A percentile compares a stretch with the other conserved stretches of the same genome.
These are phyloP conservation scores for Cutaneotrichosporon sp. DNA, from an alignment of 1,284 basidiomycete genomes.

Conservation along the genomic window DNA sequence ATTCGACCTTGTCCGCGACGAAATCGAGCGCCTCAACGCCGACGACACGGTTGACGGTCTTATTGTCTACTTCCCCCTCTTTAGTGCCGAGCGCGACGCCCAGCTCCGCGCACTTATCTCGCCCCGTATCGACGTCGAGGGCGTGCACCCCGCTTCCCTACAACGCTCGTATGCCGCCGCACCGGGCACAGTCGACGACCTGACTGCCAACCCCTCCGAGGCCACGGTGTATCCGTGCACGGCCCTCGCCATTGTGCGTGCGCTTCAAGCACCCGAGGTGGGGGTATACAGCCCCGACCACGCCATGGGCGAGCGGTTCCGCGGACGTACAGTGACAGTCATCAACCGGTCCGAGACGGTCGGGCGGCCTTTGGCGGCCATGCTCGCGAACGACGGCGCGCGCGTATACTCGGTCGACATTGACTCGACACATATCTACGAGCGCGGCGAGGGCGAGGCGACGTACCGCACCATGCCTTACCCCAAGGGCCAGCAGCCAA, in stretches of 20 bases:
- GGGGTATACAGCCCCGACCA: constrained; percentile 8
- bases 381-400: constrained; percentile 92
- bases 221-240: constrained; percentile 28
- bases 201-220: constrained; percentile 1
- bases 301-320: constrained; percentile 11
- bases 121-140: constrained; percentile 32
- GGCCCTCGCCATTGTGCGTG: constrained; percentile 25
- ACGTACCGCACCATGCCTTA: background rate
- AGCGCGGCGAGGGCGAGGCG: background rate
- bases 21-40: constrained; percentile 17
- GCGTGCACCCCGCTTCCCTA: constrained; percentile 19
- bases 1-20: constrained; percentile 11
- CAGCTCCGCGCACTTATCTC: constrained; percentile 21
- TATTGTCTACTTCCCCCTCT: constrained; percentile 30
- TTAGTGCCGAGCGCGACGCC: constrained; percentile 20
- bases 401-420: constrained; percentile 92
- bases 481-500: background rate
- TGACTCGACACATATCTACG: constrained; percentile 52
- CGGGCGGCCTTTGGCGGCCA: constrained; percentile 85
- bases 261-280: constrained; percentile 17
- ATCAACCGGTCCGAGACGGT: constrained; percentile 98
- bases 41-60: constrained; percentile 24
- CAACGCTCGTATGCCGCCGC: constrained; percentile 3
- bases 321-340: constrained; percentile 73
- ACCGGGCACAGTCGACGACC: constrained; percentile 10